Evolutionary conservation across 805 yeast species (phyloP).

Genomic region (Yarrowia sp.): DNA sequence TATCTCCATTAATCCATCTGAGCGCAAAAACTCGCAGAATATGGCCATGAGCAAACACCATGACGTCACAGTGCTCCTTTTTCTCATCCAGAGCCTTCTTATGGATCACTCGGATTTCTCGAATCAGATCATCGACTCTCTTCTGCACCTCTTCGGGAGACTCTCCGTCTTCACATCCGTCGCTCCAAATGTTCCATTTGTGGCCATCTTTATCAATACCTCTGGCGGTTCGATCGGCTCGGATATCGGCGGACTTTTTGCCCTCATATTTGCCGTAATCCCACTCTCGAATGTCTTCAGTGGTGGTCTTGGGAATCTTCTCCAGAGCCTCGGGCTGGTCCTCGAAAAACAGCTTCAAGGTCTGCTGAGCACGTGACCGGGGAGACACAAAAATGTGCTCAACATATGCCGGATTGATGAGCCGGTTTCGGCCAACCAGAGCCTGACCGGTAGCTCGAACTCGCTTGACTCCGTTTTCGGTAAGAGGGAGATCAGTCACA

Average conservation of each 20-base stretch:
- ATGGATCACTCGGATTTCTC: slow-evolving; percentile 62
- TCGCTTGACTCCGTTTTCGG: slow-evolving; percentile 77
- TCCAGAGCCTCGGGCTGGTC: slow-evolving; percentile 51
- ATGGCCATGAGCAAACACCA: slow-evolving; percentile 94
- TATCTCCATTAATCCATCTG: slow-evolving; percentile 76
- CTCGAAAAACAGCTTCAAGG: slow-evolving; percentile 66
- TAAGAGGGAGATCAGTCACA: slow-evolving; percentile 77
- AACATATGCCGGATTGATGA: slow-evolving; percentile 69
- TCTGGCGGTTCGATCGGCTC: slow-evolving; percentile 61
- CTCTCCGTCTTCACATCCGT: slow-evolving; percentile 95
- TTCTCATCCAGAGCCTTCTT: slow-evolving; percentile 46
- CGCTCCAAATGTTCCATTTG: slow-evolving; percentile 85
- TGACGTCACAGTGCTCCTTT: slow-evolving; percentile 68
- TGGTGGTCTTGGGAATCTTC: slow-evolving; percentile 48
- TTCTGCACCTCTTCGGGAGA: slow-evolving; percentile 65
- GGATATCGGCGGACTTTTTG: slow-evolving; percentile 68
- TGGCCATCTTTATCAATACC: slow-evolving; percentile 58
- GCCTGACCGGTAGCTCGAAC: slow-evolving; percentile 75
- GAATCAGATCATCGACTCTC: slow-evolving; percentile 75
- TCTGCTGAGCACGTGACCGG: slow-evolving; percentile 76
- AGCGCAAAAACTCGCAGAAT: slow-evolving; percentile 88
- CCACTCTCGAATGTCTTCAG: slow-evolving; percentile 87
- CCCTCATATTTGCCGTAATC: slow-evolving; percentile 98
- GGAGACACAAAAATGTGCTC: slow-evolving; percentile 81
- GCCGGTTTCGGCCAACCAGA: slow-evolving; percentile 64